A percentile compares a stretch with the other conserved stretches of the same genome.
Conservation (phyloP, 441 rosid genomes). For the Iberis amara region DNA sequence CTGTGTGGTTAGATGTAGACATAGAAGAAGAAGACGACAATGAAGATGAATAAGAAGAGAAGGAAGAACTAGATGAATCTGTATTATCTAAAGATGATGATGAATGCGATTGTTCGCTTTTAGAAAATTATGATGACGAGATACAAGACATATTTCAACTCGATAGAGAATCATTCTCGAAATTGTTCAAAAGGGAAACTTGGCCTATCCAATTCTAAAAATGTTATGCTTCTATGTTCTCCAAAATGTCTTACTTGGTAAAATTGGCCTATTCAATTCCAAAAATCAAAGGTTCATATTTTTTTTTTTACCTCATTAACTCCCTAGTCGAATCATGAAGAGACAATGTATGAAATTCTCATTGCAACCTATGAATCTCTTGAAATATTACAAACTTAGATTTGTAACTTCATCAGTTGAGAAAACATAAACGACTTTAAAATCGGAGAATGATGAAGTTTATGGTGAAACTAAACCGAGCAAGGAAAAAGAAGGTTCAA, state of each 20-base stretch:
- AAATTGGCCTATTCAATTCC: constrained; percentile 74
- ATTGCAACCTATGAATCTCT: constrained; percentile 56
- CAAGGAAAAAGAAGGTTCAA: constrained; percentile 33
- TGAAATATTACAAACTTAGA: constrained; percentile 50
- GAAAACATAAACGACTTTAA: constrained; percentile 46
- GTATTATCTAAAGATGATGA: constrained; percentile 22
- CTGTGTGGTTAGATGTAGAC: constrained; percentile 44
- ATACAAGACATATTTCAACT: constrained; percentile 36
- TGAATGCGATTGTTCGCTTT: constrained; percentile 53
- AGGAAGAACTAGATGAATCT: constrained; percentile 3
- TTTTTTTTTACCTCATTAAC: background rate
- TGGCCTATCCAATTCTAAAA: too few relatives aligned
- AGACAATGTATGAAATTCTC: background rate
- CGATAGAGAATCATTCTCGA: constrained; percentile 74
- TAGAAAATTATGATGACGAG: constrained; percentile 29
- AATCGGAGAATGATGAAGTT: constrained; percentile 38
- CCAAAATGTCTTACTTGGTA: constrained; percentile 31
- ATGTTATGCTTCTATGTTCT: too few relatives aligned
- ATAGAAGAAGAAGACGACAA: constrained; percentile 4
- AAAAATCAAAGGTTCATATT: constrained; percentile 56
- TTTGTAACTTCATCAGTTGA: constrained; percentile 74
- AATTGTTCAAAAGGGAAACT: constrained; percentile 63
- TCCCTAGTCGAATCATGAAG: background rate
- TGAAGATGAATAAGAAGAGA: constrained; percentile 22
- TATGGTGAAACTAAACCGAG: constrained; percentile 32